These are phyloP conservation scores for Monilinia fructigena DNA, from an alignment of 2,329 filamentous ascomycete genomes.

Conservation along the genomic window DNA sequence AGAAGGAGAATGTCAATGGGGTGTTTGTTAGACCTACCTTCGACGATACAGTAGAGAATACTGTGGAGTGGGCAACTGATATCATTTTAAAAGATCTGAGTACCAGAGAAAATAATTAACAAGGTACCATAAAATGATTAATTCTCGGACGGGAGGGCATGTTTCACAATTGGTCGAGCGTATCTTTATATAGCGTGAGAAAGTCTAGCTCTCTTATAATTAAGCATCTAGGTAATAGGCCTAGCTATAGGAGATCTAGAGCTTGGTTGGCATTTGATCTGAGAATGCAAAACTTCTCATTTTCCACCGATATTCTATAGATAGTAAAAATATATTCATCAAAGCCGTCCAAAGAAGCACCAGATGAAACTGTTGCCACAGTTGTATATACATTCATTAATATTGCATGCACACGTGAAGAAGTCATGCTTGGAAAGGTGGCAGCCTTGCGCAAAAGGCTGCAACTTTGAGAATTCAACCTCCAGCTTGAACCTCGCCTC, in stretches of 20 bases:
- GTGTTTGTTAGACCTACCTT: conserved; percentile 22
- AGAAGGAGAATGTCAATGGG: conserved; percentile 9
- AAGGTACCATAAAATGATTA: background rate
- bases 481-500: background rate
- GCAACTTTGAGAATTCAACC: background rate
- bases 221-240: background rate
- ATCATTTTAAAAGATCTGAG: conserved; percentile 15
- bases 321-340: background rate
- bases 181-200: background rate
- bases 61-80: conserved; percentile 28
- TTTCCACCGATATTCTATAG: background rate
- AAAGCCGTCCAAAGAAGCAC: background rate
- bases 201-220: too few relatives aligned
- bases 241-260: background rate
- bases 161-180: background rate
- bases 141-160: background rate
- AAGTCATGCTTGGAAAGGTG: conserved; percentile 6
- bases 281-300: background rate
- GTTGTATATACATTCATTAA: background rate
- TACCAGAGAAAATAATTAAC: background rate
- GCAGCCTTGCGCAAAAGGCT: conserved; percentile 35
- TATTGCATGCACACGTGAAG: background rate
- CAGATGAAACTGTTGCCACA: background rate
- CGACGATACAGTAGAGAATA: conserved; percentile 27
- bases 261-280: background rate